phyloP scores from a whole-genome alignment of 176 grass and related monocot species.

The Eremochloa ophiuroides region DNA sequence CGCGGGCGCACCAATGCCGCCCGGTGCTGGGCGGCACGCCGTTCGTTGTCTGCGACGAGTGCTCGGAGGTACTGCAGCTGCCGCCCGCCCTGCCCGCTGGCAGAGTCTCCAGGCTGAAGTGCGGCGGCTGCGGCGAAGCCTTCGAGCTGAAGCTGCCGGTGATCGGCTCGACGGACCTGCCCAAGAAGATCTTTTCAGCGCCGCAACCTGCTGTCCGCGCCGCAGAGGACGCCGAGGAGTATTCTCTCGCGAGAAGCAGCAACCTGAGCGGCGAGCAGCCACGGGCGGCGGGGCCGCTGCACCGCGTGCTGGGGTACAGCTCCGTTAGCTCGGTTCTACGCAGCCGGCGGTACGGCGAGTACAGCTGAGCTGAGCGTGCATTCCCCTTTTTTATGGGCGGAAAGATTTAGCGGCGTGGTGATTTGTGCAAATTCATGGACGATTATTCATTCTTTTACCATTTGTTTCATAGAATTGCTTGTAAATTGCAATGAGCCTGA shows the following conservation, averaged over 20 bases:
- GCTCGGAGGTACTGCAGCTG: slow-evolving; percentile 56
- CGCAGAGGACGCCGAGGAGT: neutral
- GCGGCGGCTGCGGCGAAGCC: slow-evolving; percentile 57
- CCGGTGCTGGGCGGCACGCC: slow-evolving; percentile 65
- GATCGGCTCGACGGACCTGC: slow-evolving; percentile 1
- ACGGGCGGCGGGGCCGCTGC: slow-evolving; percentile 24
- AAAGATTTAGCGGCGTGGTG: neutral
- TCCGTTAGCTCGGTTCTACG: slow-evolving; percentile 39
- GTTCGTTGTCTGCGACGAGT: slow-evolving; percentile 63
- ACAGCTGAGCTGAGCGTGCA: slow-evolving; percentile 6
- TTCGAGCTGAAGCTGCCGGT: slow-evolving; percentile 52
- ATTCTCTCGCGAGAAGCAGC: neutral
- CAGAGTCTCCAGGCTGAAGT: slow-evolving; percentile 44
- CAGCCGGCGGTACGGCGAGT: slow-evolving; percentile 43
- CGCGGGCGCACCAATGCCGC: slow-evolving; percentile 45
- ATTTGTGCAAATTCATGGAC: neutral
- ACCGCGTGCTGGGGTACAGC: slow-evolving; percentile 50
- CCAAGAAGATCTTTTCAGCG: slow-evolving; percentile 44
- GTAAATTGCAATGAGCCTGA: neutral
- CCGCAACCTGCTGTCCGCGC: slow-evolving; percentile 33
- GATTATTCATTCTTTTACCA: slow-evolving; percentile 23
- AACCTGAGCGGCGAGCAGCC: slow-evolving; percentile 37
- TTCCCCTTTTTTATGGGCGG: neutral
- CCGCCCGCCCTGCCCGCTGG: slow-evolving; percentile 23
- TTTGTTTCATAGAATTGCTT: neutral